A percentile compares a stretch with the other conserved stretches of the same genome.
These are phyloP conservation scores for Hypoxylon trugodes DNA, from an alignment of 495 filamentous ascomycete genomes.

Conservation along the genomic window DNA sequence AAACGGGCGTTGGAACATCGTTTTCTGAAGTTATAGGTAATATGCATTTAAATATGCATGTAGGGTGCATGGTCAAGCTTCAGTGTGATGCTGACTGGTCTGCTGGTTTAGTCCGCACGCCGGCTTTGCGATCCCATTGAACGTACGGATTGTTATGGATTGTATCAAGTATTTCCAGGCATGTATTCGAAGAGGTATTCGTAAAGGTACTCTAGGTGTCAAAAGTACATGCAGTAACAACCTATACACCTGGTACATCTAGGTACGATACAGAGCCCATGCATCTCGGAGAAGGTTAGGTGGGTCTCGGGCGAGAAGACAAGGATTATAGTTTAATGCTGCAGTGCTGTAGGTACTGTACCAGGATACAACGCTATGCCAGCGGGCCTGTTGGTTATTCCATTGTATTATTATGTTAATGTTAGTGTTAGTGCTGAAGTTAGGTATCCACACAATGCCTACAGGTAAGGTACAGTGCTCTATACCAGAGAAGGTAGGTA, in stretches of 20 bases:
- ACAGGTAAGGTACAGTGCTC: too few relatives aligned
- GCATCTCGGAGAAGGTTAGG: slow-evolving; percentile 33
- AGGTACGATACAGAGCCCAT: slow-evolving; percentile 24
- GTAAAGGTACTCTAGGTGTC: too few relatives aligned
- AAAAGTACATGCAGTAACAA: too few relatives aligned
- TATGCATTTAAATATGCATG: slow-evolving; percentile 41
- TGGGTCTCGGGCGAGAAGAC: slow-evolving; percentile 23
- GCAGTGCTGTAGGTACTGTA: slow-evolving; percentile 1
- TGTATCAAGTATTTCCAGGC: too few relatives aligned
- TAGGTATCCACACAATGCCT: too few relatives aligned
- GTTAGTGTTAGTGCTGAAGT: too few relatives aligned
- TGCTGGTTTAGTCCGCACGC: not conserved
- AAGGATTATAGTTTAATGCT: slow-evolving; percentile 15
- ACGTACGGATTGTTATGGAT: too few relatives aligned
- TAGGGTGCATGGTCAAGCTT: slow-evolving; percentile 29
- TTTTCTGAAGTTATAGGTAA: slow-evolving; percentile 30
- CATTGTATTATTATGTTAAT: too few relatives aligned
- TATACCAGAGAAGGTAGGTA: too few relatives aligned
- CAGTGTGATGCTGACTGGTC: slow-evolving; percentile 13
- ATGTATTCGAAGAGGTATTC: not conserved
- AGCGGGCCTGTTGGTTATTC: too few relatives aligned
- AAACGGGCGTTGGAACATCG: slow-evolving; percentile 35
- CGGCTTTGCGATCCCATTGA: too few relatives aligned
- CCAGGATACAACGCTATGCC: too few relatives aligned
- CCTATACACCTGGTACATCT: slow-evolving; percentile 16